phyloP scores from a whole-genome alignment of 345 rosid species.

The Eucalyptus pauciflora region DNA sequence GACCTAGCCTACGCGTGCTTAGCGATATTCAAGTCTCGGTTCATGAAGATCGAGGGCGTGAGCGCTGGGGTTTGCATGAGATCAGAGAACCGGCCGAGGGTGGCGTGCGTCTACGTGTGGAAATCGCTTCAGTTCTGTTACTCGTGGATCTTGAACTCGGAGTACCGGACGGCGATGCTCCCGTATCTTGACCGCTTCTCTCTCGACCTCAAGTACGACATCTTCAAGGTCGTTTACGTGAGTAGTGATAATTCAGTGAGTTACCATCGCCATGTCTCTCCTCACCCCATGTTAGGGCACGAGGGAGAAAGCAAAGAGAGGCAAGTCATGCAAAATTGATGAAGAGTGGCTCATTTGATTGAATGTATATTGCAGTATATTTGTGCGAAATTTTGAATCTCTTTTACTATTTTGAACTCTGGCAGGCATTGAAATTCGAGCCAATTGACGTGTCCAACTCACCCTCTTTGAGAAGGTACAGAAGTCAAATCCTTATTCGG shows the following conservation, averaged over 20 bases:
- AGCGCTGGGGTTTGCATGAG: slow-evolving; percentile 38
- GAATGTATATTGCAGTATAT: neutral
- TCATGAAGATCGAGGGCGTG: slow-evolving; percentile 36
- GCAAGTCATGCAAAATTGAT: slow-evolving; percentile 1
- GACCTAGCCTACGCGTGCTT: slow-evolving; percentile 29
- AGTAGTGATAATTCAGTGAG: neutral
- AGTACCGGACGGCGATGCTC: slow-evolving; percentile 3
- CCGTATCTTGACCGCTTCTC: slow-evolving; percentile 15
- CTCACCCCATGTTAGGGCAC: neutral
- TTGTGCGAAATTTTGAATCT: neutral
- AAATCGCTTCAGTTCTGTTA: slow-evolving; percentile 31
- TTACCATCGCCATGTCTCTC: neutral
- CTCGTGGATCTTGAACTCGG: slow-evolving; percentile 33
- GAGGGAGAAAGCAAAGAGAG: neutral
- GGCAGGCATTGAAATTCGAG: neutral
- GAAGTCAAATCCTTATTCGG: neutral
- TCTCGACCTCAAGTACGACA: slow-evolving; percentile 26
- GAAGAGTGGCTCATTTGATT: neutral
- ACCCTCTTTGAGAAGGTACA: neutral
- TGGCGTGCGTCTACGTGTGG: slow-evolving; percentile 29
- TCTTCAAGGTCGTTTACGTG: slow-evolving; percentile 35
- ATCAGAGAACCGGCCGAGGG: slow-evolving; percentile 10
- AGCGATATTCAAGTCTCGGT: slow-evolving; percentile 28
- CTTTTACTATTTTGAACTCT: neutral
- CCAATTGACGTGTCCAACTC: neutral